phyloP scores from a whole-genome alignment of 192 early-diverging fungal species.

The Podila epicladia region DNA sequence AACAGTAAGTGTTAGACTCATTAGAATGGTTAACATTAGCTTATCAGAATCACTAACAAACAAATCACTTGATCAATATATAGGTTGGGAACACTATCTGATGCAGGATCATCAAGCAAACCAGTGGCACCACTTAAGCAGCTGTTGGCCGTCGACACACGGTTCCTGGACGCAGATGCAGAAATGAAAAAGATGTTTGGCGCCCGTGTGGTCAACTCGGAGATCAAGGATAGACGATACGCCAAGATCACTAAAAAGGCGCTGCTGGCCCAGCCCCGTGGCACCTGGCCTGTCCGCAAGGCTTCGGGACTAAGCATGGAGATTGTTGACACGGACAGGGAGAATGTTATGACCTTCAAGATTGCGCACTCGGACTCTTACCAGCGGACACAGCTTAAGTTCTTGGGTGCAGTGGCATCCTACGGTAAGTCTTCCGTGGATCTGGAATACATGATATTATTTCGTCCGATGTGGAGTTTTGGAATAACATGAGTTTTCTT shows the following conservation, averaged over 20 bases:
- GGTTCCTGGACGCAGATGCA: slow-evolving; percentile 81
- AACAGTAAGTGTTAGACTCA: slow-evolving; percentile 54
- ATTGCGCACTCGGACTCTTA: slow-evolving; percentile 80
- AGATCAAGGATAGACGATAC: slow-evolving; percentile 60
- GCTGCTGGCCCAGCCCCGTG: slow-evolving; percentile 72
- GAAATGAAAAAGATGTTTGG: slow-evolving; percentile 95
- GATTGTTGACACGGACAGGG: slow-evolving; percentile 50
- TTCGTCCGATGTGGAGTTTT: not conserved
- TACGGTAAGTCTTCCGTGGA: slow-evolving; percentile 40
- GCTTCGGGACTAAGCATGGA: slow-evolving; percentile 60
- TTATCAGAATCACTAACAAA: not conserved
- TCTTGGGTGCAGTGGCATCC: slow-evolving; percentile 75
- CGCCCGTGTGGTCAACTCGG: slow-evolving; percentile 75
- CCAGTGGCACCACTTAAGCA: slow-evolving; percentile 30
- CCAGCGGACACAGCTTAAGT: slow-evolving; percentile 77
- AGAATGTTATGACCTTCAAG: slow-evolving; percentile 57
- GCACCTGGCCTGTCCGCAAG: slow-evolving; percentile 75
- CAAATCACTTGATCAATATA: not conserved
- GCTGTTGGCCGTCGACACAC: slow-evolving; percentile 67
- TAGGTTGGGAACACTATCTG: slow-evolving; percentile 15
- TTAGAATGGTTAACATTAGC: not conserved
- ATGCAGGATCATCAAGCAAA: slow-evolving; percentile 5
- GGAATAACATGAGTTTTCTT: not conserved
- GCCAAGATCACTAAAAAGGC: slow-evolving; percentile 62
- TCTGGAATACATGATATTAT: not conserved